Percentiles rank a stretch among this genome's conserved stretches.
Conservation (phyloP, 306 rosid species). For the Corylus heterophylla region DNA sequence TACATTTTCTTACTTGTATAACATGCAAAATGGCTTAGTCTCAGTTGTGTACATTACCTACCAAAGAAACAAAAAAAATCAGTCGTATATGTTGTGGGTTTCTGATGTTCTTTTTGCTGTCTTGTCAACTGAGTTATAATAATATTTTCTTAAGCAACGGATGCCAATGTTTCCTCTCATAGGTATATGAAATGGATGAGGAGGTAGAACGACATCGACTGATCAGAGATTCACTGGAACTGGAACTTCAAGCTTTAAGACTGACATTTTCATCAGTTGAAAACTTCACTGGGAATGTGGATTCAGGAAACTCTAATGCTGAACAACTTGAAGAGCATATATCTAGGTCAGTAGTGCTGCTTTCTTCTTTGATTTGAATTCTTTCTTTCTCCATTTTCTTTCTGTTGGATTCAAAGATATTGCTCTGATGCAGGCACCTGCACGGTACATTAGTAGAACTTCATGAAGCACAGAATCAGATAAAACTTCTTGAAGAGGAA, state of each 20-base stretch:
- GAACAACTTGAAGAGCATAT: conserved; percentile 51
- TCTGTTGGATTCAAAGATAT: conserved; percentile 17
- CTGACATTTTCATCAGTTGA: conserved; percentile 65
- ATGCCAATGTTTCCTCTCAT: conserved; percentile 15
- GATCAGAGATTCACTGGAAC: conserved; percentile 72
- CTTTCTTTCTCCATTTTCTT: conserved; percentile 9
- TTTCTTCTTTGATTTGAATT: conserved; percentile 30
- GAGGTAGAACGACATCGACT: conserved; percentile 77
- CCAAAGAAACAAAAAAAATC: neutral
- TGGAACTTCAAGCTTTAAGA: conserved; percentile 69
- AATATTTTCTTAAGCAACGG: neutral
- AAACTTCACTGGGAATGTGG: conserved; percentile 46
- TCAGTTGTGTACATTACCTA: conserved; percentile 13
- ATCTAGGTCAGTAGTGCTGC: conserved; percentile 51
- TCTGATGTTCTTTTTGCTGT: conserved; percentile 6
- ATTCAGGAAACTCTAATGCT: conserved; percentile 41
- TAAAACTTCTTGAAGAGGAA: conserved; percentile 84
- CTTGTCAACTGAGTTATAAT: neutral
- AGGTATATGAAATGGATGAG: conserved; percentile 86
- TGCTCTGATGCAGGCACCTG: conserved; percentile 51
- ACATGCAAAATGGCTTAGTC: conserved; percentile 7
- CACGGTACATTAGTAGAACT: conserved; percentile 48
- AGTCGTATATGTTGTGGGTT: no score
- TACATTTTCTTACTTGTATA: conserved; percentile 6
- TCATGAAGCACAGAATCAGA: conserved; percentile 60